Base-by-base conservation (phyloP, 768 basidiomycete species). In the Tulasnella sp. region DNA sequence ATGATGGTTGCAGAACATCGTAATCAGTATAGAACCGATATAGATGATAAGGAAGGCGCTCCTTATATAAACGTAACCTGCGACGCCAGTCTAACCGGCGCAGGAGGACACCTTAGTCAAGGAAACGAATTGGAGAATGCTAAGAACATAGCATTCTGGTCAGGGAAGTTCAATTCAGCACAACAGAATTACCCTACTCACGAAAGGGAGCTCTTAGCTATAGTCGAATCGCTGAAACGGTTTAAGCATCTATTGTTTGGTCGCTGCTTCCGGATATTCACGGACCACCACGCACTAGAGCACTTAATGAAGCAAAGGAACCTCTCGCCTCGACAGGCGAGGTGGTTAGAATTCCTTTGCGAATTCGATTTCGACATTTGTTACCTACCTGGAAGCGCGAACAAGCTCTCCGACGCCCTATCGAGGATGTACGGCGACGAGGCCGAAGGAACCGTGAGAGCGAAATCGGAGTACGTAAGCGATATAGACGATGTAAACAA, bases 331-430 rank as follows among this genome's bases (percentile, higher is more conserved):
- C 71, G 82, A 0, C 86, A 86, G 39, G 82, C 82, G 0, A 77
- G 82, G 0, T 87, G 86, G 87, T 34, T 84, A 3, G 82, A 86
- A 75, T 82, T 83, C 25, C 76, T 88, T 0, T 72, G 78, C 0
- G 79, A 83, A 25, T 88, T 85, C 75, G 82, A 86, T 52, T 80
- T 80, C 68, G 54, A 78, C 0, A 83, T 86, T 15, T 67, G 74
- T 4, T 86, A 86, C 72, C 75, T 87, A 80, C 70, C 79, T 0
- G 86, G 86, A 0, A 78, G 79, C 0, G 81, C 83, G 6, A 87
- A 88, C 77, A 79, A 82, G 0, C 77, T 85, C 0, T 82, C 84
- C 0, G 86, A 88, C 79, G 83, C 85, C 0, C 78, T 88, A 6
- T 87, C 85, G 42, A 42, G 42, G 17, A 42, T 42, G 14, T 39